Percentiles rank a stretch among this genome's conserved stretches.
These are phyloP conservation scores for Kappamyces sp. DNA, from an alignment of 192 early-diverging fungal species.

Conservation along the genomic window DNA sequence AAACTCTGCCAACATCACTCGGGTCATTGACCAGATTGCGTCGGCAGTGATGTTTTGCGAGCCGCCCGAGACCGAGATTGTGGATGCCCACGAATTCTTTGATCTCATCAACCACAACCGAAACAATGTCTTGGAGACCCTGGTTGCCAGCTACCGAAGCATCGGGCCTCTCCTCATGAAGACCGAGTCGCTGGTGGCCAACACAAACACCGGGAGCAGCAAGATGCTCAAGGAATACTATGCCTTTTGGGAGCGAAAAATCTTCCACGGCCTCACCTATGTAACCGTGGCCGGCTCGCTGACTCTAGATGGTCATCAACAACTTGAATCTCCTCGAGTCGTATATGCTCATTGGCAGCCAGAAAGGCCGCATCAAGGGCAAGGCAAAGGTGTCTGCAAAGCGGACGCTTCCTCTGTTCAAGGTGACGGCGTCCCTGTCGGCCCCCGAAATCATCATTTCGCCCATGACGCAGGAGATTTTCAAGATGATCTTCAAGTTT, in stretches of 20 bases:
- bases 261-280: constrained; percentile 45
- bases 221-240: constrained; percentile 56
- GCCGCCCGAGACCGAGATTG: constrained; percentile 37
- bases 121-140: constrained; percentile 31
- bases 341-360: constrained; percentile 17
- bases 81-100: constrained; percentile 61
- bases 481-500: constrained; percentile 59
- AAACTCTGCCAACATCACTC: constrained; percentile 53
- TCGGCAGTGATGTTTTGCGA: constrained; percentile 42
- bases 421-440: constrained; percentile 49
- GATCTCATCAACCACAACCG: constrained; percentile 53
- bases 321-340: constrained; percentile 45
- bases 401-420: constrained; percentile 41
- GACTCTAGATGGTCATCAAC: constrained; percentile 47
- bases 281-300: constrained; percentile 24
- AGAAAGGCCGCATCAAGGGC: constrained; percentile 19
- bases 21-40: constrained; percentile 46
- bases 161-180: constrained; percentile 60
- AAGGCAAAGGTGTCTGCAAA: constrained; percentile 18
- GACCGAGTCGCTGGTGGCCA: constrained; percentile 56
- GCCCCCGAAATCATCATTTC: constrained; percentile 56
- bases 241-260: constrained; percentile 45
- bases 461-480: constrained; percentile 49
- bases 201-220: constrained; percentile 58
- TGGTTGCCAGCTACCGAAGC: constrained; percentile 49